Conservation (phyloP, 2,329 filamentous ascomycete genomes). For the Cladosporium austrohemisphaericum region DNA sequence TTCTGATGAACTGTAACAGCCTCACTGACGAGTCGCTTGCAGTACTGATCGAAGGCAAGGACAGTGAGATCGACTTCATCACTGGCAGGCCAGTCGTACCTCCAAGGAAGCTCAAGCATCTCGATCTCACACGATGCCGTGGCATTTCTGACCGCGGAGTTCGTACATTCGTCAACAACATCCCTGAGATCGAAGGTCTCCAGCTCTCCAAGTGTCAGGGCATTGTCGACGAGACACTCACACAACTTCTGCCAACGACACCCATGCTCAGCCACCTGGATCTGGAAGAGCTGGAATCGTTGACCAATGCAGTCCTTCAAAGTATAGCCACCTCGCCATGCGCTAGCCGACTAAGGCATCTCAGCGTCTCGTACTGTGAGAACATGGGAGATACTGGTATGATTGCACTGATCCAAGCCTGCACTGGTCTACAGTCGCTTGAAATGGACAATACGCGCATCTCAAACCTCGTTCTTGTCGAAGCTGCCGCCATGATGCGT, state of each 20-base stretch:
- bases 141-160: conserved; percentile 70
- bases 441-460: conserved; percentile 93
- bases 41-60: conserved; percentile 69
- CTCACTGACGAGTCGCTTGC: conserved; percentile 71
- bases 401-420: conserved; percentile 74
- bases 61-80: conserved; percentile 76
- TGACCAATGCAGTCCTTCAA: conserved; percentile 73
- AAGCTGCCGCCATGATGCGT: conserved; percentile 77
- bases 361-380: conserved; percentile 89
- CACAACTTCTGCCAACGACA: conserved; percentile 68
- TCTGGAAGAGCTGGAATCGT: conserved; percentile 73
- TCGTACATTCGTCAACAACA: conserved; percentile 65
- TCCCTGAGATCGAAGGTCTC: conserved; percentile 76
- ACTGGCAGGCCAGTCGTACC: conserved; percentile 73
- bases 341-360: conserved; percentile 66
- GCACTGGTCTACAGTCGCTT: conserved; percentile 63
- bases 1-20: conserved; percentile 75
- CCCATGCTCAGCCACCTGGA: conserved; percentile 81
- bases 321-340: conserved; percentile 75
- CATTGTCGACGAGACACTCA: conserved; percentile 70
- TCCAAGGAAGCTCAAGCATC: conserved; percentile 71
- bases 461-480: conserved; percentile 78
- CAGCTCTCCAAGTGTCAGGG: conserved; percentile 74
- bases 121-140: conserved; percentile 78
- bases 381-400: conserved; percentile 77